Base-by-base conservation (phyloP, 106 monocot genomes). In the Phalaenopsis aphrodite region DNA sequence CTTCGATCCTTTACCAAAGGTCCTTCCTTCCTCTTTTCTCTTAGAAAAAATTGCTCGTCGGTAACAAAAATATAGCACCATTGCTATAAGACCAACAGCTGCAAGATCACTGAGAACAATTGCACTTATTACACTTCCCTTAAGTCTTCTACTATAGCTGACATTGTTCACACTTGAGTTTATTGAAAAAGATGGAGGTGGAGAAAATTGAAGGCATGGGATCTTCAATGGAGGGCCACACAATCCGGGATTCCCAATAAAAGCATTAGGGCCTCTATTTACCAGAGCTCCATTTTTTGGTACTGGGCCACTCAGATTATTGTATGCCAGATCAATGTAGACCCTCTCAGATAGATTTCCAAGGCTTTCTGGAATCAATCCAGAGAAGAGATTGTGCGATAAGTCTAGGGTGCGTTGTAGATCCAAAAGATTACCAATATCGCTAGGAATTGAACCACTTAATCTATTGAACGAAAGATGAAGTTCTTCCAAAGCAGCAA, bases 241-340 rank as follows among this genome's bases (percentile, higher is more conserved):
- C 36, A 89, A 83, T 8, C 75, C 52, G 4, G 86, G 82, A 68
- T 89, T 89, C 2, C 87, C 89, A 41, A 73, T 43, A 75, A 89
- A 89, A 17, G 89, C 89, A 10, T 86, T 83, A 23, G 89, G 89
- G 10, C 91, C 91, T 75, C 87, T 88, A 77, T 88, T 91, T 3
- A 86, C 66, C 16, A 91, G 71, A 38, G 88, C 75, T 16, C 91
- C 91, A 14, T 78, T 83, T 79, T 82, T 84, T 1, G 91, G 91
- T 43, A 91, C 82, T 82, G 86, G 84, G 56, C 91, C 91, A 75
- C 88, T 82, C 78, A 91, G 84, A 42, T 91, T 88, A 78, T 91
- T 91, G 48, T 76, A 49, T 12, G 84, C 67, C 42, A 91, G 84
- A 61, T 91, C 91, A 37, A 88, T 77, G 81, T 87, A 88, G 56